Evolutionary conservation across 257 asterid species (phyloP), one percentile per base, ranked within the genome.

Genomic region (Jacaranda mimosifolia): DNA sequence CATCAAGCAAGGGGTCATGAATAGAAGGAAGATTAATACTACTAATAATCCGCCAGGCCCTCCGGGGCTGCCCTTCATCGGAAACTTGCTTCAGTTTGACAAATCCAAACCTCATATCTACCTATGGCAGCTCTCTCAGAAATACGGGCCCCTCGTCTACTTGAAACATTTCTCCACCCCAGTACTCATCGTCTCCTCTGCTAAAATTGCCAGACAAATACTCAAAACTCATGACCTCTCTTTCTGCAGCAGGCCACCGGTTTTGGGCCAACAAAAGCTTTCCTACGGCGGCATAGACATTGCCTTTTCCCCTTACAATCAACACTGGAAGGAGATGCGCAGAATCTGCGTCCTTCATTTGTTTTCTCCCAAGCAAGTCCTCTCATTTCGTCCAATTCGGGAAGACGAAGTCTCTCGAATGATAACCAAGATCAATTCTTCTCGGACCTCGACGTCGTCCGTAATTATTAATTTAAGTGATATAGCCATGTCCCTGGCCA

Each of bases 261-360:
- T 81, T 0, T 59, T 67, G 4, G 88, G 81, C 14, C 86, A 79
- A 60, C 86, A 78, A 13, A 82, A 72, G 78, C 80, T 81, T 5
- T 55, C 88, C 5, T 85, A 85, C 75, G 9, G 26, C 45, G 88
- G 86, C 26, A 12, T 52, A 6, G 88, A 85, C 79, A 68, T 85
- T 14, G 86, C 84, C 6, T 85, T 85, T 59, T 75, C 86, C 3
- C 79, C 84, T n/a, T 56, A 79, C 81, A 76, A 76, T 6, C 49
- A 32, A 0, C 78, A 67, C 21, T 85, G 84, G 84, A 79, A 13
- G 46, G 74, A 73, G 21, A 63, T 64, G 82, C 52, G 82, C 13
- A 76, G 48, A 18, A 49, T 82, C 11, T 79, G 86, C 70, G 51
- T 74, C 10, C 59, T 38, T 26, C 85, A 77, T 52, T 12, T 85